A percentile compares a stretch with the other conserved stretches of the same genome.
Evolutionary conservation across 2,329 filamentous ascomycete genomes (phyloP).

Genomic region (Penicillium corylophilum): DNA sequence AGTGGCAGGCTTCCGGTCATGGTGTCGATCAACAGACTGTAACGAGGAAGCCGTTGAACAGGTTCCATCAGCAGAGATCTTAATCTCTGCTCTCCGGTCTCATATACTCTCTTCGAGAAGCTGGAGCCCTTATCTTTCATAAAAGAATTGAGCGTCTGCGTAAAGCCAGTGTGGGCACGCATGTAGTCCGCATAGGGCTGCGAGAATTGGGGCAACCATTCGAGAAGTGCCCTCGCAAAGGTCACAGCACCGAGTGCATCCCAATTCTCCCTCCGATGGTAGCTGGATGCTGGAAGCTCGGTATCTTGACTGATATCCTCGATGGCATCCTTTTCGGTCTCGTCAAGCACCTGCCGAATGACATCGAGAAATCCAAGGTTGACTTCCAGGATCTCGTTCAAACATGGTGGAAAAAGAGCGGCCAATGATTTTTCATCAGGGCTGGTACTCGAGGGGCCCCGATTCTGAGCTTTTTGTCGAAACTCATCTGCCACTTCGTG

Average conservation of each 20-base stretch:
- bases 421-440: constrained; percentile 71
- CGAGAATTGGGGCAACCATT: constrained; percentile 92
- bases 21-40: constrained; percentile 94
- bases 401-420: constrained; percentile 75
- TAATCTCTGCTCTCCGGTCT: constrained; percentile 84
- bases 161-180: constrained; percentile 82
- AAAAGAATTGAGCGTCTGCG: constrained; percentile 74
- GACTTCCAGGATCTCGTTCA: constrained; percentile 75
- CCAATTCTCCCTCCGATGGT: constrained; percentile 49
- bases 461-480: constrained; percentile 64
- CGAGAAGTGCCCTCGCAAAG: constrained; percentile 76
- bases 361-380: constrained; percentile 79
- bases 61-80: constrained; percentile 94
- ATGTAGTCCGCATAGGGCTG: constrained; percentile 93
- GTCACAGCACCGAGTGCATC: constrained; percentile 76
- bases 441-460: constrained; percentile 62
- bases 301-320: constrained; percentile 68
- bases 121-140: constrained; percentile 75
- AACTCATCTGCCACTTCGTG: constrained; percentile 79
- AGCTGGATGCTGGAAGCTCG: constrained; percentile 48
- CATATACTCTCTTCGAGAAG: constrained; percentile 75
- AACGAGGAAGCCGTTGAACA: constrained; percentile 88
- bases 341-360: constrained; percentile 73
- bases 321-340: constrained; percentile 76
- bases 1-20: constrained; percentile 84